These are phyloP conservation scores for Ogataea nakhonphanomensis DNA, from an alignment of 805 yeast genomes.

Conservation along the genomic window DNA sequence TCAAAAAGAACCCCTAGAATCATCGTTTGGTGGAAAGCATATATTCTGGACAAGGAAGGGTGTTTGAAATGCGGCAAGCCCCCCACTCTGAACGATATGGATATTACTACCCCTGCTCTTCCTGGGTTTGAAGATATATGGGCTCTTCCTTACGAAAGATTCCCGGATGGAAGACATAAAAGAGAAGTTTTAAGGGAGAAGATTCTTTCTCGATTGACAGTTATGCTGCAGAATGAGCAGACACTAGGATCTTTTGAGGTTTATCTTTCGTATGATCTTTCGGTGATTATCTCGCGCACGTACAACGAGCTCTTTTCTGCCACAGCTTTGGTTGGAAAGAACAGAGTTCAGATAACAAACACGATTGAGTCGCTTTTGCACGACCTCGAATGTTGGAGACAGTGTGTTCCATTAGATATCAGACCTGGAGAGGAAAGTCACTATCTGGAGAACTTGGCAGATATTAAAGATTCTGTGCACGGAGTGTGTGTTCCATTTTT, in stretches of 20 bases:
- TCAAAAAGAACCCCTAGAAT: conserved; percentile 39
- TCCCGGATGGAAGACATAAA: conserved; percentile 11
- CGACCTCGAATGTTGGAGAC: conserved; percentile 30
- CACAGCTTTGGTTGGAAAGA: conserved; percentile 21
- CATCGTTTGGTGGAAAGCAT: conserved; percentile 49
- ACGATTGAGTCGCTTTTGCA: conserved; percentile 15
- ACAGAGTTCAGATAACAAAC: conserved; percentile 15
- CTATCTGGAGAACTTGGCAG: background rate
- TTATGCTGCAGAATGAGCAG: background rate
- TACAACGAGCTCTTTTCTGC: conserved; percentile 31
- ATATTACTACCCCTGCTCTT: conserved; percentile 34
- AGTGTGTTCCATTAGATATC: conserved; percentile 24
- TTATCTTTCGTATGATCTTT: conserved; percentile 21
- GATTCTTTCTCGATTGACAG: conserved; percentile 10
- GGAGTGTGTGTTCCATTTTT: conserved; percentile 10
- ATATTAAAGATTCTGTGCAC: background rate
- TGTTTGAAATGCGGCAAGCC: conserved; percentile 48
- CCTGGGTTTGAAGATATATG: conserved; percentile 24
- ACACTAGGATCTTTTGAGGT: conserved; percentile 7
- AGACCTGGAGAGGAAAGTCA: conserved; percentile 19
- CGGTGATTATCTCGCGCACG: conserved; percentile 26
- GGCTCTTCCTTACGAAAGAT: conserved; percentile 15
- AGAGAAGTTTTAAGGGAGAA: conserved; percentile 9
- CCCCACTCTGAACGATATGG: conserved; percentile 41
- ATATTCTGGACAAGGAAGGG: conserved; percentile 42